Base-by-base conservation (phyloP, 1,284 basidiomycete species). In the Fomitopsis pinicola region DNA sequence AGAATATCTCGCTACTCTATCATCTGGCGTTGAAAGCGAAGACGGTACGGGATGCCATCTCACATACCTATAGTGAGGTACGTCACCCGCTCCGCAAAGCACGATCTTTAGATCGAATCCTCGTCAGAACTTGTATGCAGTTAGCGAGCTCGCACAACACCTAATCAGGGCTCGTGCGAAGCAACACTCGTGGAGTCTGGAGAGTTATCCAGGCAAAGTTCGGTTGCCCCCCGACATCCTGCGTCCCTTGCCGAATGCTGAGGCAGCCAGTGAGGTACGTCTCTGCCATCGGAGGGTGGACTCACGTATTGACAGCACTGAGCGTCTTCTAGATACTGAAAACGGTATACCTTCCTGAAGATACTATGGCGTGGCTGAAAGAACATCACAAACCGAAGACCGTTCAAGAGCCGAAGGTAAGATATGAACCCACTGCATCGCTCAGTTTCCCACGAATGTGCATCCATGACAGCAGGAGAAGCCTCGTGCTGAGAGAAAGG, bases 71-170 rank as follows among this genome's bases (percentile, higher is more conserved):
- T 63, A 90, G 86, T 74, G 86, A 92, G 77, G 93, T 92, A 66
- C 54, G 22, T 4, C 10, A 10, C 14, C 22, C 30, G 17, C 22
- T 59, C 19, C 55, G 12, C 61, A 5, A 44, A 53, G 19, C 22
- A 52, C 40, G 35, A 36, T 48, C 53, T 58, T 17, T 26, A 44
- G 22, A 46, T 17, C 35, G 57, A 19, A 17, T 17, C 12, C 28
- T 33, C 33, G 2, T 5, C 44, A 97, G 93, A 92, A 93, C 69
- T 78, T 99, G 35, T 98, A 97, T 71, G 83, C 88, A n/a, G 79
- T 94, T 55, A 88, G 89, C 64, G 97, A 99, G 70, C 79, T 99
- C 5, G 88, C 95, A 0, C 92, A 97, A 74, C 85, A 94, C 64
- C 77, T 97, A 40, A 91, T 98, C 73, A 91, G 89, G 68, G 77